Conservation (phyloP, 1,284 basidiomycete genomes). For the Naganishia cerealis region DNA sequence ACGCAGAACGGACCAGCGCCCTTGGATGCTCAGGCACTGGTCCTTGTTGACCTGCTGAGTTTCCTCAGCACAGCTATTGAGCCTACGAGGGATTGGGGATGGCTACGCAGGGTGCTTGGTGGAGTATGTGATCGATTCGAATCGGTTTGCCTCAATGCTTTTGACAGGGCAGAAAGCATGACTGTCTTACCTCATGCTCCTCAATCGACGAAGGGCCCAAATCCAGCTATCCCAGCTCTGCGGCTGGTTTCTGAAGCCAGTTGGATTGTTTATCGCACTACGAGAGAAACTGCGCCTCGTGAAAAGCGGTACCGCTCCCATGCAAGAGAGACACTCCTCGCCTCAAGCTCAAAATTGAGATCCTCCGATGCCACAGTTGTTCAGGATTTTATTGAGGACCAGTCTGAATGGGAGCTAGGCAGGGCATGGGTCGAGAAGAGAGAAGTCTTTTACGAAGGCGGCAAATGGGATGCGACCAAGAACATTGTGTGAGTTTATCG, state of each 20-base stretch:
- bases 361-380: background rate
- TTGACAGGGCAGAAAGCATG: conserved; percentile 72
- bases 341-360: background rate
- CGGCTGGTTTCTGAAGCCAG: conserved; percentile 72
- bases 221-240: conserved; percentile 60
- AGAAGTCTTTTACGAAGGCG: conserved; percentile 86
- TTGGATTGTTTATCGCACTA: conserved; percentile 69
- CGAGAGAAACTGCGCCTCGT: conserved; percentile 22
- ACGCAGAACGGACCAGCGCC: conserved; percentile 47
- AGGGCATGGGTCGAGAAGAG: conserved; percentile 90
- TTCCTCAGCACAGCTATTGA: conserved; percentile 67
- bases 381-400: conserved; percentile 19
- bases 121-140: conserved; percentile 80
- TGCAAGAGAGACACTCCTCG: background rate
- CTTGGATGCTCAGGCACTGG: conserved; percentile 62
- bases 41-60: conserved; percentile 67
- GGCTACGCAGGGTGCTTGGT: conserved; percentile 63
- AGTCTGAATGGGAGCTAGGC: conserved; percentile 82
- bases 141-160: conserved; percentile 74
- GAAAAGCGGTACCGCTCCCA: conserved; percentile 23
- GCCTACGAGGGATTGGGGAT: conserved; percentile 68
- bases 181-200: conserved; percentile 54
- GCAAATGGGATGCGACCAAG: conserved; percentile 72
- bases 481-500: conserved; percentile 72
- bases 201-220: background rate